Evolutionary conservation across 2,329 filamentous ascomycete genomes (phyloP).

Genomic region (Aspergillus arachidicola): DNA sequence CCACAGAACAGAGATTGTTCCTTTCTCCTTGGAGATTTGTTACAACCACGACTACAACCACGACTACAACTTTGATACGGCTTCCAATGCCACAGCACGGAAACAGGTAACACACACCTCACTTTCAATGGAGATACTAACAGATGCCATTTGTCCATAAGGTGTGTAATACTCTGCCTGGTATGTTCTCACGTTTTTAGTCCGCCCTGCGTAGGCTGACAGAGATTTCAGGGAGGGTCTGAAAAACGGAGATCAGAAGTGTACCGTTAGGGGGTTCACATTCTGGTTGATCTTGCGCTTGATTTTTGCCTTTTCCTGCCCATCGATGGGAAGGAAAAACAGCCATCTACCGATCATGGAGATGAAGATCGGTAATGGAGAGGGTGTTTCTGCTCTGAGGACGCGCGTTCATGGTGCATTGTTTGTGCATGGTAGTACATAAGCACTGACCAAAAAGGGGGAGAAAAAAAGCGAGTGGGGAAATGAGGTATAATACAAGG

Average conservation of each 20-base stretch:
- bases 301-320: constrained; percentile 17
- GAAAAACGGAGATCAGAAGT: constrained; percentile 52
- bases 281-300: constrained; percentile 54
- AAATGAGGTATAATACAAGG: constrained; percentile 23
- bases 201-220: constrained; percentile 55
- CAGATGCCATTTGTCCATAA: background rate
- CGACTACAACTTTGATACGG: background rate
- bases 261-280: constrained; percentile 34
- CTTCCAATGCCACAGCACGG: background rate
- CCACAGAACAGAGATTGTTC: background rate
- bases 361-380: constrained; percentile 48
- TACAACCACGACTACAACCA: background rate
- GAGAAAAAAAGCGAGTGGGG: constrained; percentile 15
- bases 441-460: background rate
- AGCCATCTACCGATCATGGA: constrained; percentile 53
- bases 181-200: constrained; percentile 61
- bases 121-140: background rate
- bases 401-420: constrained; percentile 16
- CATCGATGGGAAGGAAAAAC: constrained; percentile 38
- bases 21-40: background rate
- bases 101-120: background rate
- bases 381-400: constrained; percentile 52
- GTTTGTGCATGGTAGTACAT: background rate
- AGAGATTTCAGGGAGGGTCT: constrained; percentile 53
- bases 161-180: background rate